Conservation (phyloP, 2,329 filamentous ascomycete species). For the Aspergillus sergii region DNA sequence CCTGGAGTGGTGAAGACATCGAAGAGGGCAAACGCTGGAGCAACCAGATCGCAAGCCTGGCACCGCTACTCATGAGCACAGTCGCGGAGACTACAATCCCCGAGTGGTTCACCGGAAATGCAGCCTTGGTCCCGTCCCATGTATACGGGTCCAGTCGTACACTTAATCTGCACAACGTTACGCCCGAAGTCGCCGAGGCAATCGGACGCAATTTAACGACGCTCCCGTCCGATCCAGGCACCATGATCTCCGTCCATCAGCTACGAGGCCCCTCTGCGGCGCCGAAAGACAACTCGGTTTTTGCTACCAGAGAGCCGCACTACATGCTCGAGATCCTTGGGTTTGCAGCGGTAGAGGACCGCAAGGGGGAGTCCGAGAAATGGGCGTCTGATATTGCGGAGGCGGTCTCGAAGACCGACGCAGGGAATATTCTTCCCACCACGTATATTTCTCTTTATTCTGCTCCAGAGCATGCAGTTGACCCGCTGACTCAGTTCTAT, state of each 20-base stretch:
- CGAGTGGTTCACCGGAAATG: conserved; percentile 9
- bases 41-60: conserved; percentile 16
- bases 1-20: conserved; percentile 17
- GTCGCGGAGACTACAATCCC: conserved; percentile 17
- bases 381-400: conserved; percentile 15
- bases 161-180: conserved; percentile 12
- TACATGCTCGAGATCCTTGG: conserved; percentile 23
- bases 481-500: no score
- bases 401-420: conserved; percentile 9
- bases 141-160: conserved; percentile 13
- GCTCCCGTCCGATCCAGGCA: conserved; percentile 11
- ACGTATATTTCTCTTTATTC: conserved; percentile 18
- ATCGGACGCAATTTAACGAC: conserved; percentile 4
- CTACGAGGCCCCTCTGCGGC: conserved; percentile 17
- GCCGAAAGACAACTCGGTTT: conserved; percentile 13
- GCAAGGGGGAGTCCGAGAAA: not conserved
- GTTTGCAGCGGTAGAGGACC: not conserved
- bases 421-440: conserved; percentile 15
- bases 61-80: conserved; percentile 16
- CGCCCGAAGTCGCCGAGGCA: conserved; percentile 7
- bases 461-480: no score
- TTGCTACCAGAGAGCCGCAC: conserved; percentile 22
- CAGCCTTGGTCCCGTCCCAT: not conserved
- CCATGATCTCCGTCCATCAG: conserved; percentile 23
- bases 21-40: conserved; percentile 19